A percentile compares a stretch with the other conserved stretches of the same genome.
phyloP scores from a whole-genome alignment of 2,329 filamentous ascomycete genomes.

The Aspergillus japonicus region DNA sequence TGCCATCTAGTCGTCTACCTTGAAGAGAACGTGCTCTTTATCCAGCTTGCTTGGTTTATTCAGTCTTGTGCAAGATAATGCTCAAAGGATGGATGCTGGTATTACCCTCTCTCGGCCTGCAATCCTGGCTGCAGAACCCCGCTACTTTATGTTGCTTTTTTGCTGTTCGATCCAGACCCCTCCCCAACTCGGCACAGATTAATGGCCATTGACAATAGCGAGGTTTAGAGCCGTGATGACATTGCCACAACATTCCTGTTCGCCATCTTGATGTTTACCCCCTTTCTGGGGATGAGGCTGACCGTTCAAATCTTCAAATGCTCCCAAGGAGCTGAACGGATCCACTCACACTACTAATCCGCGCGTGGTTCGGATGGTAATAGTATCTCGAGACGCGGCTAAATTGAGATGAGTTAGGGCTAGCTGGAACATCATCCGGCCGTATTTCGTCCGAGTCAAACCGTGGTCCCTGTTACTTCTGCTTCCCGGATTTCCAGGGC shows the following conservation, averaged over 20 bases:
- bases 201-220: not conserved
- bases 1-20: not conserved
- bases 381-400: not conserved
- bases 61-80: conserved; percentile 3
- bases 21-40: not conserved
- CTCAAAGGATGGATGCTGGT: not conserved
- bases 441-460: not conserved
- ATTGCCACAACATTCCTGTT: no score
- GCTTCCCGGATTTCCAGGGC: not conserved
- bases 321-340: not conserved
- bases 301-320: not conserved
- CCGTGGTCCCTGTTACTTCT: not conserved
- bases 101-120: not conserved
- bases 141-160: not conserved
- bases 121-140: not conserved
- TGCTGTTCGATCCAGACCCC: not conserved
- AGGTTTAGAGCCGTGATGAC: not conserved
- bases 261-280: not conserved
- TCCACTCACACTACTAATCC: not conserved
- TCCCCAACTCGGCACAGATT: not conserved
- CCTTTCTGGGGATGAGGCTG: not conserved
- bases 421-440: not conserved
- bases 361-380: not conserved
- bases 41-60: not conserved
- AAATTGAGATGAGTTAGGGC: not conserved